Percentiles rank a stretch among this genome's conserved stretches.
These are phyloP conservation scores for Serendipita sp. DNA, from an alignment of 768 basidiomycete species.

Conservation along the genomic window DNA sequence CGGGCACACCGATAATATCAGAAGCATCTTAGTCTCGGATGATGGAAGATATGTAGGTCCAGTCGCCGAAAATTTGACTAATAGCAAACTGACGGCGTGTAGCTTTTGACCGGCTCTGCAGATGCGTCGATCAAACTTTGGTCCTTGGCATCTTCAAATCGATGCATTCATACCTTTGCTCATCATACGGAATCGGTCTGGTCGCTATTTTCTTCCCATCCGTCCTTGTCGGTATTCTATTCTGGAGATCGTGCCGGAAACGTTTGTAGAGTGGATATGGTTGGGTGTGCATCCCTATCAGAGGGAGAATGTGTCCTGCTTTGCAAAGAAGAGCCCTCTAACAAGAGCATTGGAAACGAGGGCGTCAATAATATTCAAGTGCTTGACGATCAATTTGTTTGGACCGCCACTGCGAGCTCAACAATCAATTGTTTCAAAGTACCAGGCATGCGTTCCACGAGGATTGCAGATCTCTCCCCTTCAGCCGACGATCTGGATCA, in stretches of 20 bases:
- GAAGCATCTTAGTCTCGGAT: conserved; percentile 75
- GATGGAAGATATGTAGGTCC: conserved; percentile 75
- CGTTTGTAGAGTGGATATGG: conserved; percentile 83
- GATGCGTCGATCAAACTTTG: conserved; percentile 89
- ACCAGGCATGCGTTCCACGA: conserved; percentile 23
- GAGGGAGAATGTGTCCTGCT: conserved; percentile 84
- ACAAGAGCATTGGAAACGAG: conserved; percentile 23
- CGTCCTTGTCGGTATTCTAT: conserved; percentile 76
- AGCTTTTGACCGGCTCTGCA: conserved; percentile 76
- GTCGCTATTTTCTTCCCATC: conserved; percentile 80
- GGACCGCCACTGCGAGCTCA: conserved; percentile 80
- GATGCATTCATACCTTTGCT: conserved; percentile 89
- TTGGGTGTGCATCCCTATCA: conserved; percentile 59
- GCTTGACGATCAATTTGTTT: conserved; percentile 70
- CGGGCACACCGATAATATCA: conserved; percentile 94
- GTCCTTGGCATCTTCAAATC: conserved; percentile 70
- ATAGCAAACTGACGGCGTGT: conserved; percentile 4
- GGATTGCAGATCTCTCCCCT: not conserved
- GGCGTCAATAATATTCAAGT: conserved; percentile 73
- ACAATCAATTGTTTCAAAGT: conserved; percentile 71
- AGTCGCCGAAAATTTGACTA: conserved; percentile 9
- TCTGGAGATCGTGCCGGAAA: conserved; percentile 87
- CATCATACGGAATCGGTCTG: conserved; percentile 92
- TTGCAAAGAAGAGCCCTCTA: conserved; percentile 26
- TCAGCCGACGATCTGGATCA: not conserved